Base-by-base conservation (phyloP, 2,329 filamentous ascomycete species). In the Aspergillus tanneri region DNA sequence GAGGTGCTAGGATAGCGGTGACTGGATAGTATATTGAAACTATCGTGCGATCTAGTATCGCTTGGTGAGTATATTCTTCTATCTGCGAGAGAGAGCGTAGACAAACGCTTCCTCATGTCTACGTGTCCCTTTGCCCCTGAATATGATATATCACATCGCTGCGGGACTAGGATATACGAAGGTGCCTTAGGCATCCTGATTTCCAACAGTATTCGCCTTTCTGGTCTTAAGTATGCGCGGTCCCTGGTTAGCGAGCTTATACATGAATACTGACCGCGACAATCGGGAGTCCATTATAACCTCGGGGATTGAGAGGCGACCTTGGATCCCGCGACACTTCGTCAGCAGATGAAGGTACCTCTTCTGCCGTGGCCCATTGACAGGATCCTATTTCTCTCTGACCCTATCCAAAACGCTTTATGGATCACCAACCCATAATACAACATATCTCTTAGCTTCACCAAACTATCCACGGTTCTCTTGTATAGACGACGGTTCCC, bases 351-450 rank as follows among this genome's bases (percentile, higher is more conserved):
- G 30, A 58, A 50, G 32, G 64, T 64, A 59, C 30, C 47, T 45
- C 6, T 10, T n/a, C n/a, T 14, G 2, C 0, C 28, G n/a, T n/a
- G n/a, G 1, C 18, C 12, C 6, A 35, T 12, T 3, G 21, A 21
- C 11, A 7, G 21, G 16, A 32, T 18, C 6, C 4, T 18, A 16
- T 21, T 30, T 22, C 28, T 52, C 10, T 27, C 38, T n/a, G 19
- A 48, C 34, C n/a, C 12, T 1, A 5, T 5, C 1, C 10, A 18
- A 67, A 64, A 59, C 56, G 16, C 56, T 68, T 22, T 67, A 59
- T 57, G 44, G n/a, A n/a, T 62, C n/a, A 60, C 64, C 1, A 48
- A 69, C n/a, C 62, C 66, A 10, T 56, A 68, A 24, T 70, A 71
- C 53, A 70, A 69, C 35, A 43, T 65, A 16, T 52, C 57, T 5